phyloP scores from a whole-genome alignment of 352 stramenopile species.

The Pilasporangium apinafurcum region DNA sequence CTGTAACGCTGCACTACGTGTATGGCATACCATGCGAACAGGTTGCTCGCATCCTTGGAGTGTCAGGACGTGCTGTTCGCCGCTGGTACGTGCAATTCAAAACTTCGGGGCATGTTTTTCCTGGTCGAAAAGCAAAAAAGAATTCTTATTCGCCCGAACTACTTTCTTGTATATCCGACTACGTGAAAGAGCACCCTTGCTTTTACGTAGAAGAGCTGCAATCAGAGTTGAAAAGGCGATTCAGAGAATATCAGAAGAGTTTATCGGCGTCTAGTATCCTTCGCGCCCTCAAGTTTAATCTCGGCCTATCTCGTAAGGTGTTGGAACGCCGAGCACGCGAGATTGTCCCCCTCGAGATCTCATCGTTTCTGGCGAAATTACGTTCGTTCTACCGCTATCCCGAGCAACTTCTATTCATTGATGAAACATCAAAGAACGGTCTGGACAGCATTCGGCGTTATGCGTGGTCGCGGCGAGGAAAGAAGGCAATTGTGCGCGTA shows the following conservation, averaged over 20 bases:
- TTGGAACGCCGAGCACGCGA: constrained; percentile 1
- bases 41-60: constrained; percentile 4
- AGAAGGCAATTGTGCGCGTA: not conserved
- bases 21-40: constrained; percentile 7
- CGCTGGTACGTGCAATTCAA: constrained; percentile 12
- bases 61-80: constrained; percentile 1
- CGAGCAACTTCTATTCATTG: no score
- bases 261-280: not conserved
- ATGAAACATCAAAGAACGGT: no score
- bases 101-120: not conserved
- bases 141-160: not conserved
- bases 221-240: not conserved
- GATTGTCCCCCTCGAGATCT: not conserved
- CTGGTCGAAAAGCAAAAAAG: not conserved
- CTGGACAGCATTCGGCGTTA: constrained; percentile 7
- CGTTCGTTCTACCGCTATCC: no score
- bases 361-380: not conserved
- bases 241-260: not conserved
- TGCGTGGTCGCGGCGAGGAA: constrained; percentile 1
- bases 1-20: constrained; percentile 12
- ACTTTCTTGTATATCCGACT: not conserved
- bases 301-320: constrained; percentile 7
- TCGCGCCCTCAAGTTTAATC: constrained; percentile 4
- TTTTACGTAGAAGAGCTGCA: constrained; percentile 15
- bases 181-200: constrained; percentile 11